These are phyloP conservation scores for Combretum micranthum DNA, from an alignment of 345 rosid species.

Conservation along the genomic window DNA sequence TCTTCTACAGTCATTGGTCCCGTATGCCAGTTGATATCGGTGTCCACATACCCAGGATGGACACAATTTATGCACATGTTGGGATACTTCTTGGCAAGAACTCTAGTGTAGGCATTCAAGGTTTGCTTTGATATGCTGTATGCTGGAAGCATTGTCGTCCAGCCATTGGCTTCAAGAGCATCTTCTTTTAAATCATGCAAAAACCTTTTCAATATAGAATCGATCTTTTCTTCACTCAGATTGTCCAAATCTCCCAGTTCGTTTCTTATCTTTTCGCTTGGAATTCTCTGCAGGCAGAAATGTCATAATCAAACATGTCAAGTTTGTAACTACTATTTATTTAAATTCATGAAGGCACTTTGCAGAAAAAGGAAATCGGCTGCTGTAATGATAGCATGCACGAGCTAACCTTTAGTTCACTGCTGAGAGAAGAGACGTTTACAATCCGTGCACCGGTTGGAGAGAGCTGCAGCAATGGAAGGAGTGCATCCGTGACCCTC, in stretches of 20 bases:
- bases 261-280: constrained; percentile 20
- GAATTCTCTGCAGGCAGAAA: constrained; percentile 30
- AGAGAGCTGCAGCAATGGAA: constrained; percentile 41
- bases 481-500: constrained; percentile 32
- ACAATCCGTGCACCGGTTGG: constrained; percentile 42
- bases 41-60: constrained; percentile 46
- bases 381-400: no score
- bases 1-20: constrained; percentile 34
- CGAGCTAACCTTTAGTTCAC: constrained; percentile 33
- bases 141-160: constrained; percentile 47
- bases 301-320: neutral
- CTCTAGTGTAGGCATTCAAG: constrained; percentile 49
- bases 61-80: constrained; percentile 43
- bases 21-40: constrained; percentile 43
- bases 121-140: constrained; percentile 44
- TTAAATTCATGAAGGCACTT: no score
- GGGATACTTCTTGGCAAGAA: constrained; percentile 38
- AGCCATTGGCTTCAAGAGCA: constrained; percentile 39
- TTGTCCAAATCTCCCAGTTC: constrained; percentile 31
- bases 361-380: no score
- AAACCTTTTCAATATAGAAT: constrained; percentile 25
- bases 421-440: constrained; percentile 39
- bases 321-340: neutral
- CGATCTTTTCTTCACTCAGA: constrained; percentile 36
- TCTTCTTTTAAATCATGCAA: constrained; percentile 28